Evolutionary conservation across 192 early-diverging fungal species (phyloP).

Genomic region (Linderina pennispora): DNA sequence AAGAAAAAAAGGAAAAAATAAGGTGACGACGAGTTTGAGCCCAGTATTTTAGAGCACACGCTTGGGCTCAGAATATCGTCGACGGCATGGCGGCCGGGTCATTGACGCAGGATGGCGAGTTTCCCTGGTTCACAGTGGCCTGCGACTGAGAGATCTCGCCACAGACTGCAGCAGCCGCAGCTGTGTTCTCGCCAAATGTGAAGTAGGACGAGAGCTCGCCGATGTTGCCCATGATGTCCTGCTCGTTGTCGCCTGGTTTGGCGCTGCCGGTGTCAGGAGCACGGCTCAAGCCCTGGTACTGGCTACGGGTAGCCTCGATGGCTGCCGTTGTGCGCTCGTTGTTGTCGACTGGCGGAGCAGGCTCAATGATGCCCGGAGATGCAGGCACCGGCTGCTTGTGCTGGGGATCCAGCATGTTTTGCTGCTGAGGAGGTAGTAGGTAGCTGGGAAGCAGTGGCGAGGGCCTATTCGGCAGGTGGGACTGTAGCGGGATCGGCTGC

Average conservation of each 20-base stretch:
- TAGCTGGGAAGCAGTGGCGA: constrained; percentile 31
- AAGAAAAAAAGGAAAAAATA: no score
- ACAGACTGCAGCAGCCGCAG: no score
- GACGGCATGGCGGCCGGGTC: no score
- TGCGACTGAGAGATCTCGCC: no score
- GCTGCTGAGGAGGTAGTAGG: constrained; percentile 10
- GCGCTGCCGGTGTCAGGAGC: not conserved
- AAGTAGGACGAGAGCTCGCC: constrained; percentile 35
- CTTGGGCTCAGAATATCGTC: no score
- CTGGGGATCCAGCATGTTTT: not conserved
- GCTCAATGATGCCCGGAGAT: constrained; percentile 1
- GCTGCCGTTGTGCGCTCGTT: not conserved
- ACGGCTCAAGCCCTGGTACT: no score
- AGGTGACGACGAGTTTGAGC: no score
- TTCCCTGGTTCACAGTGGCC: no score
- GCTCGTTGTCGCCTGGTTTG: not conserved
- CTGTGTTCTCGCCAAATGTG: constrained; percentile 30
- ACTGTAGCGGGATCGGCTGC: constrained; percentile 6
- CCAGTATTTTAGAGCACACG: no score
- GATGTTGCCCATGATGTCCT: not conserved
- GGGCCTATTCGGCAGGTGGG: constrained; percentile 19
- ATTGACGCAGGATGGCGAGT: no score
- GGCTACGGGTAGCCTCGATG: not conserved
- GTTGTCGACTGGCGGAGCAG: not conserved
- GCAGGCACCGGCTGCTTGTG: constrained; percentile 12